Conservation (phyloP, 2,329 filamentous ascomycete genomes). For the Monosporascus sp. region DNA sequence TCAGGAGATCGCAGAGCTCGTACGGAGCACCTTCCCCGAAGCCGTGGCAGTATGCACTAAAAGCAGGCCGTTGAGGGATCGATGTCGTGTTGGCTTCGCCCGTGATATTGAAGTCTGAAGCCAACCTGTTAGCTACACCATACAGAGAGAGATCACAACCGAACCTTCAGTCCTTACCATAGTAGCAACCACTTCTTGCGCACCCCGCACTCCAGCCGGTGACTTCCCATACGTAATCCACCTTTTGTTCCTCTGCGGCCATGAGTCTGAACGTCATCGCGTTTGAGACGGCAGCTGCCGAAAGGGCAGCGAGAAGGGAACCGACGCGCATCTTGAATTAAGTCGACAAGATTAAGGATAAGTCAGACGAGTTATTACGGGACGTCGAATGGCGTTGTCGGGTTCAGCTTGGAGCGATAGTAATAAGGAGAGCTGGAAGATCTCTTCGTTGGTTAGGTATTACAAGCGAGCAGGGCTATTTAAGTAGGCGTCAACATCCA, state of each 20-base stretch:
- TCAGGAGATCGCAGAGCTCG: constrained; percentile 17
- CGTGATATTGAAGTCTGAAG: constrained; percentile 26
- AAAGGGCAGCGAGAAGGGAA: constrained; percentile 18
- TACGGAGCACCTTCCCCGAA: constrained; percentile 22
- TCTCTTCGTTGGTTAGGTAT: too few species aligned
- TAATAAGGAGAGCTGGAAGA: neutral
- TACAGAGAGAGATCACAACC: neutral
- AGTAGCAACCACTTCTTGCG: constrained; percentile 13
- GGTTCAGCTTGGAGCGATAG: neutral
- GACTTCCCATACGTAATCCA: constrained; percentile 22
- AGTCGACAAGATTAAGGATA: neutral
- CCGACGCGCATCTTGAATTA: constrained; percentile 21
- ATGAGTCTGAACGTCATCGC: constrained; percentile 16
- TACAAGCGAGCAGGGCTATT: too few species aligned
- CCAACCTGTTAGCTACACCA: constrained; percentile 1
- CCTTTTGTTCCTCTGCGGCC: constrained; percentile 7
- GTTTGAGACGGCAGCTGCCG: constrained; percentile 13
- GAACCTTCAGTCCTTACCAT: constrained; percentile 15
- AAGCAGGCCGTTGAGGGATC: constrained; percentile 22
- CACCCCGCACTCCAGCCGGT: constrained; percentile 23
- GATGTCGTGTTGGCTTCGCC: constrained; percentile 19
- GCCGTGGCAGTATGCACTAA: constrained; percentile 27
- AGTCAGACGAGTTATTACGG: neutral
- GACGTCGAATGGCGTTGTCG: neutral
- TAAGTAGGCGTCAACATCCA: too few species aligned